These are phyloP conservation scores for Davidsoniella virescens DNA, from an alignment of 2,329 filamentous ascomycete genomes.

Conservation along the genomic window DNA sequence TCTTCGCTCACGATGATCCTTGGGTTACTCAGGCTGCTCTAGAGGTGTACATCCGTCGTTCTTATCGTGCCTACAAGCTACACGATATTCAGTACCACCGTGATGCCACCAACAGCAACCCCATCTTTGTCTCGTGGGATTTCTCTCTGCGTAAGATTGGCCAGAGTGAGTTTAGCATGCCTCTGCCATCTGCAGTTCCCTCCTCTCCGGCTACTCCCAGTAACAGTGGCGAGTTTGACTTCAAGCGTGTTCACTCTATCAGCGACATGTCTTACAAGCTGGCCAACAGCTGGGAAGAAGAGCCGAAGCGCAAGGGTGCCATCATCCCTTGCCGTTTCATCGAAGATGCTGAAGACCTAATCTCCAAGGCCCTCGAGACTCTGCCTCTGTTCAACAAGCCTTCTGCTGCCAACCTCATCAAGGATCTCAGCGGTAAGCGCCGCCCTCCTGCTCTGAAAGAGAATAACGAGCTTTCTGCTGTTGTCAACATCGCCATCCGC, in stretches of 20 bases:
- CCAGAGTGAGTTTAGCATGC: slow-evolving; percentile 74
- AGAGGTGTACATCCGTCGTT: slow-evolving; percentile 89
- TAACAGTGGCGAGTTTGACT: slow-evolving; percentile 37
- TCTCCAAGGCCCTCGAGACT: slow-evolving; percentile 69
- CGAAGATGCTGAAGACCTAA: slow-evolving; percentile 79
- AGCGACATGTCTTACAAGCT: slow-evolving; percentile 84
- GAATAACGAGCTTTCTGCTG: slow-evolving; percentile 70
- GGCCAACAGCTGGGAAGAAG: slow-evolving; percentile 45
- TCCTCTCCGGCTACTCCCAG: slow-evolving; percentile 65
- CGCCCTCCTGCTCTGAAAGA: slow-evolving; percentile 38
- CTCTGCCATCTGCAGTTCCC: slow-evolving; percentile 61
- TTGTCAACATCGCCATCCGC: slow-evolving; percentile 80
- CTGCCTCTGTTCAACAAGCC: slow-evolving; percentile 48
- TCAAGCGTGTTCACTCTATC: slow-evolving; percentile 82
- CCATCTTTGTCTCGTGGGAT: slow-evolving; percentile 83
- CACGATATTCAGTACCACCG: slow-evolving; percentile 83
- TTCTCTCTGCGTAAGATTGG: slow-evolving; percentile 89
- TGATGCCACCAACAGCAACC: slow-evolving; percentile 49
- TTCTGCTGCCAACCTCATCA: slow-evolving; percentile 39
- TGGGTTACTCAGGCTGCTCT: slow-evolving; percentile 90
- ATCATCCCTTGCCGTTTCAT: slow-evolving; percentile 87
- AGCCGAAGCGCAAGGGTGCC: slow-evolving; percentile 79
- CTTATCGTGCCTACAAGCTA: slow-evolving; percentile 88
- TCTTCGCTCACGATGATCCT: slow-evolving; percentile 86
- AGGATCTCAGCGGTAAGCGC: slow-evolving; percentile 60